phyloP scores from a whole-genome alignment of 2,329 filamentous ascomycete genomes.

The Tolypocladium pustulatum region DNA sequence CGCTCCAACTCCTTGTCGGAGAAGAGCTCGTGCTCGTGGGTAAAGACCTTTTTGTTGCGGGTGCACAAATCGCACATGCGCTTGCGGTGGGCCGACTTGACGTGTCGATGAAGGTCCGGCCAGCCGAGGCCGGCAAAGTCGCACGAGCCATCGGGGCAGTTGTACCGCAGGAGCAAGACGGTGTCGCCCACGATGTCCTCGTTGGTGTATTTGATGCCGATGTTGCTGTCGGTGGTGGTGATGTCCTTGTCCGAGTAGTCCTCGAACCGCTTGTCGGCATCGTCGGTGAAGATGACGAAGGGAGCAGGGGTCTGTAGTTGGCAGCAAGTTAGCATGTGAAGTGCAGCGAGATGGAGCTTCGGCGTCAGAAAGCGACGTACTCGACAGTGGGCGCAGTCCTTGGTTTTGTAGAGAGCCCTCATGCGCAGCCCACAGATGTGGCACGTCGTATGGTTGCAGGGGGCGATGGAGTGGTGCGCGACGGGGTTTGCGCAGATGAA shows the following conservation, averaged over 20 bases:
- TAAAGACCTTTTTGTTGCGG: constrained; percentile 94
- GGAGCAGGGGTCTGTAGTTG: constrained; percentile 49
- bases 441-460: constrained; percentile 93
- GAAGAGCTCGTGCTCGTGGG: constrained; percentile 93
- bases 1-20: constrained; percentile 67
- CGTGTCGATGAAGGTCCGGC: constrained; percentile 58
- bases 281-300: constrained; percentile 88
- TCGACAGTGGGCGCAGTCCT: constrained; percentile 91
- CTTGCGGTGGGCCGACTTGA: constrained; percentile 71
- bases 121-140: constrained; percentile 67
- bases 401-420: constrained; percentile 90
- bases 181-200: constrained; percentile 88
- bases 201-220: constrained; percentile 86
- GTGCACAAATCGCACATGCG: constrained; percentile 87
- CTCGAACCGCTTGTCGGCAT: constrained; percentile 69
- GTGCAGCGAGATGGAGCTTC: neutral
- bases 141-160: constrained; percentile 76
- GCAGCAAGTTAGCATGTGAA: constrained; percentile 9
- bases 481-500: constrained; percentile 95
- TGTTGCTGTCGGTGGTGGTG: constrained; percentile 67
- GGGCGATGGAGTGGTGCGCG: constrained; percentile 76
- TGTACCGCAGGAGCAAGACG: constrained; percentile 78
- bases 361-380: constrained; percentile 36
- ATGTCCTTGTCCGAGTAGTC: constrained; percentile 70
- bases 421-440: constrained; percentile 90